Percentiles rank a stretch among this genome's conserved stretches.
Evolutionary conservation across 345 rosid genomes (phyloP).

Genomic region (Noccaea caerulescens): DNA sequence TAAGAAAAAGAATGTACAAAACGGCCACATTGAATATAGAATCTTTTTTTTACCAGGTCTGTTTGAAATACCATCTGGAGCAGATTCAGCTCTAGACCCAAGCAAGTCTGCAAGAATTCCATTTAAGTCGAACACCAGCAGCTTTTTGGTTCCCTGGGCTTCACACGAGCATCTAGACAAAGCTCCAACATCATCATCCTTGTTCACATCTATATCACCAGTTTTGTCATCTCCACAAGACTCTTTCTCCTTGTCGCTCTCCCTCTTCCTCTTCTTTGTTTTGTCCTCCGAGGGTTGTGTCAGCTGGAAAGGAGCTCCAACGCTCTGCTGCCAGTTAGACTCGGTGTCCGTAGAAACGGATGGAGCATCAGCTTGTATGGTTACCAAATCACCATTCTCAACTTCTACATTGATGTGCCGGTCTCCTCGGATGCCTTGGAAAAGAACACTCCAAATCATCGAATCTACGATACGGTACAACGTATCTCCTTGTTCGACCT

Average conservation of each 20-base stretch:
- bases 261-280: background rate
- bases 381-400: slow-evolving; percentile 5
- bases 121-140: slow-evolving; percentile 76
- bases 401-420: slow-evolving; percentile 59
- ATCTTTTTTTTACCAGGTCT: slow-evolving; percentile 58
- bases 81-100: slow-evolving; percentile 20
- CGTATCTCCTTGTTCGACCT: slow-evolving; percentile 44
- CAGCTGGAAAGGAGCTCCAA: no score
- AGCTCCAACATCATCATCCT: slow-evolving; percentile 23
- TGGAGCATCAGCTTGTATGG: slow-evolving; percentile 23
- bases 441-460: slow-evolving; percentile 50
- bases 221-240: slow-evolving; percentile 2
- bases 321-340: no score
- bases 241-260: slow-evolving; percentile 2
- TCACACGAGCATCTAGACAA: slow-evolving; percentile 30
- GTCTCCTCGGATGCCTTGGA: slow-evolving; percentile 43
- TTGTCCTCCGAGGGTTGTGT: background rate
- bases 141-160: slow-evolving; percentile 53
- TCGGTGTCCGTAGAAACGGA: no score
- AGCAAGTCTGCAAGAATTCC: slow-evolving; percentile 73
- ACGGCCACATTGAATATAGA: no score
- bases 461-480: slow-evolving; percentile 57
- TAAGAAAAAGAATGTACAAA: background rate
- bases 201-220: slow-evolving; percentile 21
- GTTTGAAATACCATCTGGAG: slow-evolving; percentile 52